Conservation (phyloP, 331 rosid genomes). For the Saraca asoca region DNA sequence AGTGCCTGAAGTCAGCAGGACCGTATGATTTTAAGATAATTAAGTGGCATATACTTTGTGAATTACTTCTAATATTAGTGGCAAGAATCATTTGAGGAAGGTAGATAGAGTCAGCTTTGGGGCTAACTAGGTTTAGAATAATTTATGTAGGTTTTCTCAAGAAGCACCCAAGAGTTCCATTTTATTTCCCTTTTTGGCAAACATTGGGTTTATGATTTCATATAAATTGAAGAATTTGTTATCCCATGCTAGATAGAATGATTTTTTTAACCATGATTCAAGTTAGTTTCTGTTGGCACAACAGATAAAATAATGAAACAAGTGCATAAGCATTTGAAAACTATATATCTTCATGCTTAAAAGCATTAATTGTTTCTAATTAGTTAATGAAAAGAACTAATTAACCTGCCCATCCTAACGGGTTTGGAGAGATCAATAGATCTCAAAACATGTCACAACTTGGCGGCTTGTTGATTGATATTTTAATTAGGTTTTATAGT, state of each 20-base stretch:
- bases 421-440: conserved; percentile 26
- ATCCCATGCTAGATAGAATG: too few species aligned
- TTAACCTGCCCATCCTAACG: not conserved
- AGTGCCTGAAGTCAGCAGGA: conserved; percentile 1
- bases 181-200: too few species aligned
- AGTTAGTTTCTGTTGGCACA: too few species aligned
- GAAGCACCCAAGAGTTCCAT: not conserved
- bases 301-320: too few species aligned
- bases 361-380: not conserved
- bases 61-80: conserved; percentile 17
- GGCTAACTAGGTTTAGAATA: conserved; percentile 23
- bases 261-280: too few species aligned
- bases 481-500: conserved; percentile 32
- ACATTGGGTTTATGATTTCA: too few species aligned
- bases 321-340: too few species aligned
- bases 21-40: not conserved
- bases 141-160: conserved; percentile 38
- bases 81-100: conserved; percentile 21
- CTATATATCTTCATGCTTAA: not conserved
- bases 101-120: conserved; percentile 23
- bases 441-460: conserved; percentile 21
- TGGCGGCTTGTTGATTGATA: conserved; percentile 32
- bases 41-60: conserved; percentile 27
- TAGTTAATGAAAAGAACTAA: not conserved
- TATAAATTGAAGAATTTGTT: too few species aligned